Base-by-base conservation (phyloP, 371 early-diverging fungal species). In the Zopfochytrium polystomum region DNA sequence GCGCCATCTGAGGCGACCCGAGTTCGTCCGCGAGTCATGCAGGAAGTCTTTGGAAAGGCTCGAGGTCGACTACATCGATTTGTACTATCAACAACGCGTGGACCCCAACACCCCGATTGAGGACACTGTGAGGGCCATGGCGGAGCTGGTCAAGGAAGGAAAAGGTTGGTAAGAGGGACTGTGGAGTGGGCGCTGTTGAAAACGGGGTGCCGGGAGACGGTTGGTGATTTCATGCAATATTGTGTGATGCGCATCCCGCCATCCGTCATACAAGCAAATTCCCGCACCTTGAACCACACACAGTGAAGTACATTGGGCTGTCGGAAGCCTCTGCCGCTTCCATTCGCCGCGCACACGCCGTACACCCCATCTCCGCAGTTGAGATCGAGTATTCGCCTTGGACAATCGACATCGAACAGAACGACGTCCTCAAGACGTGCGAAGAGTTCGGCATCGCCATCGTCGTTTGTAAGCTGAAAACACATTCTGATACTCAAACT, bases 291-390 rank as follows among this genome's bases (percentile, higher is more conserved):
- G 7, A 26, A 22, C 22, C 48, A 11, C 48, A 23, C 31, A 18
- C 9, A 57, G 62, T 74, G 31, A 55, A 58, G 29, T 83, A 77
- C 60, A 38, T 87, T 32, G 87, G 86, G 0, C 70, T 86, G 1
- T 82, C 80, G 4, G 82, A 86, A 52, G 81, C 80, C 62, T 7
- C 7, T 18, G 80, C 83, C 0, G 72, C 70, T 0, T 60, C 66
- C 31, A 62, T 87, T 26, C 75, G 85, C 18, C 77, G 80, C 2
- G 87, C 86, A 26, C 69, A 82, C 65, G 75, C 74, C 56, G 73
- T 87, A 0, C 85, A 87, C 58, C 86, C 84, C 23, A 85, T 87
- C 35, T 56, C 80, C 11, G 83, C 85, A 5, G 68, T 81, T n/a
- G 79, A 85, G 61, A 58, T 79, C 18, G 77, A 69, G 55, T 68